phyloP scores from a whole-genome alignment of 2,329 filamentous ascomycete genomes.

The Pestalotiopsis sp. region DNA sequence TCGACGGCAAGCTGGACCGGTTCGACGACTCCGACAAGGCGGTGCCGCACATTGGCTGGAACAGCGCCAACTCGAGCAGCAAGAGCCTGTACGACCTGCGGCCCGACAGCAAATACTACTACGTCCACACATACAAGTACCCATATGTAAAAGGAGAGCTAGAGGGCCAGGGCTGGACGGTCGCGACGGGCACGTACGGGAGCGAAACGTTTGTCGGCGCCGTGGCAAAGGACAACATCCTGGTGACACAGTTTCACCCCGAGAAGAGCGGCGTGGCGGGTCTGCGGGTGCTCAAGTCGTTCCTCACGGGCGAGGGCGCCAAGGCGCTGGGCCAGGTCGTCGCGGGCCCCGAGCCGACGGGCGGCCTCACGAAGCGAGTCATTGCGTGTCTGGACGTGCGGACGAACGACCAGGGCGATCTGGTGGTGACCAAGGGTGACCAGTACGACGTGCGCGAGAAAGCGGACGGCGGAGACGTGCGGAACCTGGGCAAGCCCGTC shows the following conservation, averaged over 20 bases:
- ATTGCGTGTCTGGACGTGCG: slow-evolving; percentile 97
- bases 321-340: slow-evolving; percentile 47
- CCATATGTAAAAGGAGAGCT: slow-evolving; percentile 75
- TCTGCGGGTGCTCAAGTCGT: slow-evolving; percentile 80
- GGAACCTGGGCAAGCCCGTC: slow-evolving; percentile 95
- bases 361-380: slow-evolving; percentile 87
- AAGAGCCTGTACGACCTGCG: slow-evolving; percentile 74
- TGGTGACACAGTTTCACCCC: slow-evolving; percentile 95
- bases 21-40: slow-evolving; percentile 81
- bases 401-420: slow-evolving; percentile 88
- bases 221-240: slow-evolving; percentile 80
- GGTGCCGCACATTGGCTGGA: slow-evolving; percentile 99
- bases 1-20: slow-evolving; percentile 71
- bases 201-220: slow-evolving; percentile 90
- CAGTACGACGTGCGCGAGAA: slow-evolving; percentile 99
- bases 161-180: slow-evolving; percentile 82
- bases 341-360: slow-evolving; percentile 37
- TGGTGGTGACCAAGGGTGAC: slow-evolving; percentile 97
- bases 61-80: slow-evolving; percentile 73
- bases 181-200: slow-evolving; percentile 90
- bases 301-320: slow-evolving; percentile 73
- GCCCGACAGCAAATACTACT: slow-evolving; percentile 93
- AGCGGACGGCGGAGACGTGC: slow-evolving; percentile 65
- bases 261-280: slow-evolving; percentile 95
- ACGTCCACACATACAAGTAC: slow-evolving; percentile 92